Percentiles rank a stretch among this genome's conserved stretches.
Evolutionary conservation across 371 early-diverging fungal genomes (phyloP).

Genomic region (Mucor mucedo): DNA sequence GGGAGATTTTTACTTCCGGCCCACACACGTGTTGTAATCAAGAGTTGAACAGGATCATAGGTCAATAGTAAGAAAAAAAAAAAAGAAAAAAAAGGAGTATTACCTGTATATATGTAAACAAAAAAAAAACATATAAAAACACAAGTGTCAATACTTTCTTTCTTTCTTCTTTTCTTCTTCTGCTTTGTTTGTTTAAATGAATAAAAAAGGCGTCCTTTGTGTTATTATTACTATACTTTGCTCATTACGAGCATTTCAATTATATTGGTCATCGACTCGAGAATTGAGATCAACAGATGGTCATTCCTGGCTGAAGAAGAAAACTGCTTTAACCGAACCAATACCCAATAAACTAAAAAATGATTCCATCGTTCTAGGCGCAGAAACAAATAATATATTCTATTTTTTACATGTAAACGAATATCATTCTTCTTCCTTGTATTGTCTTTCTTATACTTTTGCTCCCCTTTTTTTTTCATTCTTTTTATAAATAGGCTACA

Average conservation of each 20-base stretch:
- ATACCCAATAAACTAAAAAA: slow-evolving; percentile 15
- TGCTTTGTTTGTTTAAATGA: slow-evolving; percentile 6
- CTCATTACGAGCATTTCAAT: slow-evolving; percentile 30
- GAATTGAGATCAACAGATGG: slow-evolving; percentile 28
- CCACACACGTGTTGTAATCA: slow-evolving; percentile 1
- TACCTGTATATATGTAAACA: slow-evolving; percentile 4
- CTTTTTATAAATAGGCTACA: slow-evolving; percentile 61
- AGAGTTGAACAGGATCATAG: slow-evolving; percentile 15
- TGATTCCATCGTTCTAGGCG: slow-evolving; percentile 38
- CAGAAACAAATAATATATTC: slow-evolving; percentile 58
- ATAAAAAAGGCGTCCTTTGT: slow-evolving; percentile 14
- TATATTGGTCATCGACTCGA: slow-evolving; percentile 35
- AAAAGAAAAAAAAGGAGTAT: slow-evolving; percentile 2
- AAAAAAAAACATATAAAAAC: not conserved
- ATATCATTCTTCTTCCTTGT: not conserved
- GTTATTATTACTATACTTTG: slow-evolving; percentile 25
- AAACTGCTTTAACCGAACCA: slow-evolving; percentile 8
- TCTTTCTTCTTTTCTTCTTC: slow-evolving; percentile 7
- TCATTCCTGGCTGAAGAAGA: slow-evolving; percentile 11
- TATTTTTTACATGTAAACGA: slow-evolving; percentile 63
- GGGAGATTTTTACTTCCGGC: not conserved
- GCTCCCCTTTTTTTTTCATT: not conserved
- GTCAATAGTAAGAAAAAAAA: not conserved
- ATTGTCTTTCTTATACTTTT: not conserved
- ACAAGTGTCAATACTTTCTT: slow-evolving; percentile 1